Base-by-base conservation (phyloP, 768 basidiomycete genomes). In the Boletales sp. region DNA sequence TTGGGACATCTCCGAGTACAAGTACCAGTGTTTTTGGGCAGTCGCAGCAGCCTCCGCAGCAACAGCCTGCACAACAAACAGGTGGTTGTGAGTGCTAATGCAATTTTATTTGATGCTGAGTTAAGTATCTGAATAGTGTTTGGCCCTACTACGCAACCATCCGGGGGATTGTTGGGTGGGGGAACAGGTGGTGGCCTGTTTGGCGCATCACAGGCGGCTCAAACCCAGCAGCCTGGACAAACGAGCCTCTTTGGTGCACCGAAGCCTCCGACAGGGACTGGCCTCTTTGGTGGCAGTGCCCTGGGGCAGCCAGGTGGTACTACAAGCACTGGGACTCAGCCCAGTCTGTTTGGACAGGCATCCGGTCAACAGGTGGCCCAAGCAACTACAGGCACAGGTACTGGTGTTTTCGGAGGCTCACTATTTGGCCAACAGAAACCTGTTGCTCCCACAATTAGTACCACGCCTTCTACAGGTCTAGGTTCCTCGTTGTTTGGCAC, bases 371-470 rank as follows among this genome's bases (percentile, higher is more conserved):
- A 60, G 38, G 57, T 50, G 41, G 67, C 70, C 41, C 78, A 77
- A 49, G 63, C 76, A 2, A 55, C 69, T 11, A 58, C 57, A n/a
- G 67, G 61, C 5, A 59, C 61, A 14, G 63, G 62, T 36, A 49
- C 60, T 5, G 44, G 58, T 18, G 41, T 58, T 8, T 78, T 83
- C 38, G 70, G 70, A 14, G 67, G 72, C 10, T 66, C 72, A 21
- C 47, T 87, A 18, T 84, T 84, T 54, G 74, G 74, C 19, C 71
- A 68, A 37, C 66, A 56, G 40, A 84, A 78, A 63, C 79, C 76
- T 12, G 67, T 73, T 32, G 76, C 78, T 8, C 75, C 81, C 31
- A 57, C 71, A 13, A 68, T 82, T n/a, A 76, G 70, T 44, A 64
- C 67, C 8, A 67, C 75, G 4, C 70, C 68, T 41, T 75, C 78